Evolutionary conservation across 1,284 basidiomycete species (phyloP), one percentile per base, ranked within the genome.

Genomic region (Malassezia equina): DNA sequence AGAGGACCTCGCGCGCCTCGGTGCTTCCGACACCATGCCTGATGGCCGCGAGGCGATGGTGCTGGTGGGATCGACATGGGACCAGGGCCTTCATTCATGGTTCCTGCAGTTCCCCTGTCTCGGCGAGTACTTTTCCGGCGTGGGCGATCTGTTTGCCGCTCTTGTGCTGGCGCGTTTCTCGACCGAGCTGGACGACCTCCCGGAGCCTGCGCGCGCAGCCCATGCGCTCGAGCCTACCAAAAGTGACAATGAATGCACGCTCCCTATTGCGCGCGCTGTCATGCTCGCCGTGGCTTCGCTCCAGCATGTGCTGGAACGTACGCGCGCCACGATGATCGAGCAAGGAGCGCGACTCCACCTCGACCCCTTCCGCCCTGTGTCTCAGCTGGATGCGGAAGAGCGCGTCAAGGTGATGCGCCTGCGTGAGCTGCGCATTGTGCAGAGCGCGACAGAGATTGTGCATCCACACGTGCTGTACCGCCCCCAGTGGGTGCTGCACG

Each of bases 101-200:
- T 91, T 17, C 81, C 86, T 75, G 82, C 83, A 0, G 82, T 83
- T 96, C 9, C 86, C 87, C 0, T 82, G 86, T 39, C 81, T 95
- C 24, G 82, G 85, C 19, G 90, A 90, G 8, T 94, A 95, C 77
- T 98, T 93, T 75, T 87, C 88, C 9, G 94, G 93, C 24, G 91
- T 95, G 2, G 94, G 93, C 12, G 93, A 99, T 73, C 82, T 96
- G 49, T 98, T 99, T 78, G 90, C 91, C 2, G 88, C 94, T 0
- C 82, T 98, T 51, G 82, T 91, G 15, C 78, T 94, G 0, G 93
- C 84, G 0, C 85, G 91, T 65, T 95, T 84, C 74, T n/a, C 55
- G 43, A 15, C 32, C 28, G 47, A 45, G 24, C 29, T 29, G 13
- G 53, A 59, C 17, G 59, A 59, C 17, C 24, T 55, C 13, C 57